Evolutionary conservation across 768 basidiomycete species (phyloP).

Genomic region (Podaxis sp.): DNA sequence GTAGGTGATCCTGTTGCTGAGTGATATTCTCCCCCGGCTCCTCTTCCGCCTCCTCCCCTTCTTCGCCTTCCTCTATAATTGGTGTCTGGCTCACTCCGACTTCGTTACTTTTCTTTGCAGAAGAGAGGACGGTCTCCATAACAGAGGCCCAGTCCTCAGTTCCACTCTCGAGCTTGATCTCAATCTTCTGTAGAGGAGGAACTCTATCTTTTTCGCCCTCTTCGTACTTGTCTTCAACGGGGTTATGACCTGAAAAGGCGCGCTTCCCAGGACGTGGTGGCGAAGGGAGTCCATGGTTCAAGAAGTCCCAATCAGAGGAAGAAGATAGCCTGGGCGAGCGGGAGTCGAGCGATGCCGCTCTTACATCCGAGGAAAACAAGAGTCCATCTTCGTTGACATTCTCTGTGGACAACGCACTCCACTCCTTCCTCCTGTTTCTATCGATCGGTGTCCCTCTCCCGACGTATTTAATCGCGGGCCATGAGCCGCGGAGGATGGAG

Average conservation of each 20-base stretch:
- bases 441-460: conserved; percentile 48
- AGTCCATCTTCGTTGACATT: conserved; percentile 42
- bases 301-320: conserved; percentile 37
- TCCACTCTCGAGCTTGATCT: conserved; percentile 27
- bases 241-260: conserved; percentile 10
- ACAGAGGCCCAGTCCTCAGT: conserved; percentile 38
- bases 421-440: conserved; percentile 36
- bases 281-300: conserved; percentile 23
- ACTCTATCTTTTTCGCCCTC: conserved; percentile 11
- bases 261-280: conserved; percentile 11
- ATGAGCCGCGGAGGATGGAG: conserved; percentile 33
- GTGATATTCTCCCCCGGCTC: not conserved
- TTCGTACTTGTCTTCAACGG: not conserved
- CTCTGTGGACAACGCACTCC: conserved; percentile 35
- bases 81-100: conserved; percentile 12
- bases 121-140: conserved; percentile 32
- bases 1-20: not conserved
- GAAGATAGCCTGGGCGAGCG: conserved; percentile 19
- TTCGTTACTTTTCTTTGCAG: conserved; percentile 16
- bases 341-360: conserved; percentile 38
- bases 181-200: conserved; percentile 27
- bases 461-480: conserved; percentile 40
- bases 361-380: conserved; percentile 29
- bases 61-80: not conserved
- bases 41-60: not conserved